phyloP scores from a whole-genome alignment of 2,329 filamentous ascomycete species.

The Biscogniauxia mediterranea region DNA sequence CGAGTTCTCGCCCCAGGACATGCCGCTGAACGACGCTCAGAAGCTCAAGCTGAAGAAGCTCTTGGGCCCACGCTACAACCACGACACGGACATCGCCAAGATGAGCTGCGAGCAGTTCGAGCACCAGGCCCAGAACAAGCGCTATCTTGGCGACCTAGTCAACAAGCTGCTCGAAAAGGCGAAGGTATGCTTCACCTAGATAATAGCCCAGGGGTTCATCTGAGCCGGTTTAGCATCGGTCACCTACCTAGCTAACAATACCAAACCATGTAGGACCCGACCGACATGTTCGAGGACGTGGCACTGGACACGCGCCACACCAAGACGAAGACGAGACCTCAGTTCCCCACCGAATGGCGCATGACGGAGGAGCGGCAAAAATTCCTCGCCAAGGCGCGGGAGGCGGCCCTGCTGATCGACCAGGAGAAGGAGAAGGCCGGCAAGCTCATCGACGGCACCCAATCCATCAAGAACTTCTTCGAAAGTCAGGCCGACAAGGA shows the following conservation, averaged over 20 bases:
- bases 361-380: conserved; percentile 68
- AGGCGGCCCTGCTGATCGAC: conserved; percentile 53
- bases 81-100: conserved; percentile 73
- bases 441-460: conserved; percentile 56
- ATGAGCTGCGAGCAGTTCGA: conserved; percentile 90
- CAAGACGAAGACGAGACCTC: conserved; percentile 62
- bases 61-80: conserved; percentile 82
- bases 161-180: conserved; percentile 71
- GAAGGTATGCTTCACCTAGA: too few species aligned
- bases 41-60: conserved; percentile 83
- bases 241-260: conserved; percentile 11
- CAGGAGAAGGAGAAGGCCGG: conserved; percentile 51
- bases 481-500: background rate
- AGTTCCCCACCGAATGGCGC: conserved; percentile 81
- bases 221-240: conserved; percentile 9
- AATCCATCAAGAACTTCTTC: conserved; percentile 44
- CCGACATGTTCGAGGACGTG: conserved; percentile 82
- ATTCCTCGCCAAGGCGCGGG: conserved; percentile 62
- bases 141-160: conserved; percentile 81
- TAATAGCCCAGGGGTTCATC: too few species aligned
- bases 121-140: conserved; percentile 93
- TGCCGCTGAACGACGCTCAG: conserved; percentile 67
- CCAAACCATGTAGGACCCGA: conserved; percentile 53
- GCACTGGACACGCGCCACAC: conserved; percentile 88
- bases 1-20: conserved; percentile 75